Base-by-base conservation (phyloP, 768 basidiomycete species). In the Rickenella mellea region DNA sequence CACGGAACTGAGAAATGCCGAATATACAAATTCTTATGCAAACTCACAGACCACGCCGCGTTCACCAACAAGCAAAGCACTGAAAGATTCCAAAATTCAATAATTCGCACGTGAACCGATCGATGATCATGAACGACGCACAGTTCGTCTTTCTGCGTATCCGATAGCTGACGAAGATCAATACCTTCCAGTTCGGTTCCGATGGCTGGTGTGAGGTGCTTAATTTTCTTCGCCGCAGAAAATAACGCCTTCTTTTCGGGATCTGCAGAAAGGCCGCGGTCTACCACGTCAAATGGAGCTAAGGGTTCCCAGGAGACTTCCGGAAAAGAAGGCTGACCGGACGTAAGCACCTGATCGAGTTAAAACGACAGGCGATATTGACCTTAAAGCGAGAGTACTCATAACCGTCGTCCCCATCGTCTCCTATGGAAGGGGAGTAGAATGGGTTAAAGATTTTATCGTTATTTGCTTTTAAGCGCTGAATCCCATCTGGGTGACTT, bases 101-200 rank as follows among this genome's bases (percentile, higher is more conserved):
- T 43, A 40, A 48, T 36, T n/a, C n/a, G 30, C 35, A 20, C 14
- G 24, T 31, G 10, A 37, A 40, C 31, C 19, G 10, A 1, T 17
- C 10, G 1, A 9, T 22, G 15, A 37, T 3, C 9, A 36, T 17
- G 2, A 1, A n/a, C n/a, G 32, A 60, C 76, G 49, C 49, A 85
- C 83, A 88, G 67, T 52, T 89, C 86, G 53, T 89, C 83, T 61
- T 84, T 88, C 58, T 89, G 84, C 22, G 62, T 45, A 43, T 71
- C 65, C 2, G 78, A 69, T 7, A 88, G 65, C 51, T 83, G 76
- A 43, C 78, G 68, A 20, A 90, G 68, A 59, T 90, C 84, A 47
- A 89, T 64, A 6, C 85, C 86, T 4, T 62, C 55, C 36, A 89
- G 63, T 55, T 89, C 86, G 22, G 83, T 84, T 14, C 85, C 87